Evolutionary conservation across 768 basidiomycete genomes (phyloP).

Genomic region (Coprinellus micaceus): DNA sequence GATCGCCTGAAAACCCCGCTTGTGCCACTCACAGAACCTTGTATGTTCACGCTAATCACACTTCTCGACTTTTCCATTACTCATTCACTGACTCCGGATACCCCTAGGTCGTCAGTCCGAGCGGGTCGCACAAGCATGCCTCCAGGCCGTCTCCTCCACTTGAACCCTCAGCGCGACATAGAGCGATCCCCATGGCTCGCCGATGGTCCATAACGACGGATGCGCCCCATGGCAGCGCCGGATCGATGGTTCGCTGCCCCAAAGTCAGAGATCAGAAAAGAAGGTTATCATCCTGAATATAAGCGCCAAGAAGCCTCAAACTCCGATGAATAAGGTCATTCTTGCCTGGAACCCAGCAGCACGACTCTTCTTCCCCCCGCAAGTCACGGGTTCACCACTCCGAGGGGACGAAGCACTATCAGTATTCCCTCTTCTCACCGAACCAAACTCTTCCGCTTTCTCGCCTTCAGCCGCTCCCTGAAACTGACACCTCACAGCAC

Average conservation of each 20-base stretch:
- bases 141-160: no score
- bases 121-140: no score
- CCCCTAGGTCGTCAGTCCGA: no score
- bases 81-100: no score
- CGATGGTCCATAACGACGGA: background rate
- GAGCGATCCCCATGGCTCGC: background rate
- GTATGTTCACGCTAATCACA: no score
- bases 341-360: conserved; percentile 15
- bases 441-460: conserved; percentile 18
- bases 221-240: background rate
- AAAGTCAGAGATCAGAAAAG: conserved; percentile 10
- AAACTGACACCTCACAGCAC: background rate
- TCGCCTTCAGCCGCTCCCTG: background rate
- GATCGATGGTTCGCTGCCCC: conserved; percentile 1
- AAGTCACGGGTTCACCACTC: conserved; percentile 26
- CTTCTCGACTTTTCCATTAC: no score
- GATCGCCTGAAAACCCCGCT: background rate
- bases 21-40: background rate
- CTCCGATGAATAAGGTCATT: conserved; percentile 17
- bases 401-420: conserved; percentile 10
- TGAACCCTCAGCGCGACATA: no score
- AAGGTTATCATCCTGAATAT: conserved; percentile 9
- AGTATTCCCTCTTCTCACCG: conserved; percentile 11
- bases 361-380: conserved; percentile 22
- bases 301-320: conserved; percentile 13